Percentiles rank a stretch among this genome's conserved stretches.
phyloP scores from a whole-genome alignment of 768 basidiomycete genomes.

The Stropharia rugosoannulata region DNA sequence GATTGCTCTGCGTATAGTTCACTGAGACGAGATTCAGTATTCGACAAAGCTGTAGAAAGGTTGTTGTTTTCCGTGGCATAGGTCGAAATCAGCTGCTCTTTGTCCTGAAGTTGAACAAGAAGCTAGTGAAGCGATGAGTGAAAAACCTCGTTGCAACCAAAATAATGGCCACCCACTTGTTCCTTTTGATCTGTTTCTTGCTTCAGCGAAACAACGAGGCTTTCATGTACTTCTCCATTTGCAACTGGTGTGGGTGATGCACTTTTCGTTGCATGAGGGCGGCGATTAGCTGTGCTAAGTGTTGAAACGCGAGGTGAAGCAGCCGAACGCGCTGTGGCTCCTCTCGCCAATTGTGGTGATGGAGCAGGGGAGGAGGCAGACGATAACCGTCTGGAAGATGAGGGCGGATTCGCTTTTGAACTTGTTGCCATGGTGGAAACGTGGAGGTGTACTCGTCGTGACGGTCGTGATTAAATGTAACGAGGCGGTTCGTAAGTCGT shows the following conservation, averaged over 20 bases:
- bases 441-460: slow-evolving; percentile 1
- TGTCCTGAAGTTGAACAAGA: slow-evolving; percentile 74
- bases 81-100: slow-evolving; percentile 64
- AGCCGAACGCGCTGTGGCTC: slow-evolving; percentile 66
- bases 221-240: slow-evolving; percentile 52
- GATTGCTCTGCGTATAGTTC: slow-evolving; percentile 83
- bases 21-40: slow-evolving; percentile 70
- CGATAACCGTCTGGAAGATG: slow-evolving; percentile 41
- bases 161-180: slow-evolving; percentile 45
- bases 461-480: slow-evolving; percentile 14
- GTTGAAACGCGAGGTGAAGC: slow-evolving; percentile 59
- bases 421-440: slow-evolving; percentile 40
- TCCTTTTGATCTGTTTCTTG: slow-evolving; percentile 83
- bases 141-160: background rate
- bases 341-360: slow-evolving; percentile 45
- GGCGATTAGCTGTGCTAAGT: slow-evolving; percentile 42
- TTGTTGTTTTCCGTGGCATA: slow-evolving; percentile 65
- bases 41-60: slow-evolving; percentile 61
- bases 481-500: background rate
- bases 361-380: slow-evolving; percentile 43
- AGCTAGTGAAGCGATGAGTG: slow-evolving; percentile 42
- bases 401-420: slow-evolving; percentile 44
- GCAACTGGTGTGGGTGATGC: slow-evolving; percentile 34
- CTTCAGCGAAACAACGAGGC: slow-evolving; percentile 62
- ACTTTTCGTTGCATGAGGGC: slow-evolving; percentile 51